A percentile compares a stretch with the other conserved stretches of the same genome.
Evolutionary conservation across 805 yeast genomes (phyloP).

Genomic region (Nakazawaea sp.): DNA sequence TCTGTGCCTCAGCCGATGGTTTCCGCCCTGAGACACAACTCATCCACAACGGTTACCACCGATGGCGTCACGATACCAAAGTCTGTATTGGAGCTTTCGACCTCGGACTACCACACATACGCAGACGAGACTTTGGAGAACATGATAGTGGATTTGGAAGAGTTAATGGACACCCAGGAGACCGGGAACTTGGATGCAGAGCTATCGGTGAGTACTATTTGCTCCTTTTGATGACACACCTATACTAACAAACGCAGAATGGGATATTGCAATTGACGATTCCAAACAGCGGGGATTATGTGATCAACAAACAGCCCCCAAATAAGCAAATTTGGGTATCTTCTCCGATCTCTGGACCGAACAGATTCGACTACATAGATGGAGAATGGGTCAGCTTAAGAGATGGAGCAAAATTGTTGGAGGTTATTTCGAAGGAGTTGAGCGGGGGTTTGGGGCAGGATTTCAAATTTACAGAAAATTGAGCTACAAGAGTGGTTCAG

Average conservation of each 20-base stretch:
- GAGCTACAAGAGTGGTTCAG: too few species aligned
- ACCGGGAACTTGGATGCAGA: slow-evolving; percentile 61
- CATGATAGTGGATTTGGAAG: slow-evolving; percentile 62
- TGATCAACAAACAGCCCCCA: slow-evolving; percentile 95
- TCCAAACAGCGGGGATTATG: slow-evolving; percentile 77
- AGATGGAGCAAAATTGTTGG: slow-evolving; percentile 44
- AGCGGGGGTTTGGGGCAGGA: slow-evolving; percentile 19
- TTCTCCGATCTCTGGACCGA: slow-evolving; percentile 92
- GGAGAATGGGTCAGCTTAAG: slow-evolving; percentile 78
- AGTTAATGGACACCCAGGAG: slow-evolving; percentile 43
- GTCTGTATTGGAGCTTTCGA: slow-evolving; percentile 40
- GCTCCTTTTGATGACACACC: background rate
- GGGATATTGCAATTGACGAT: slow-evolving; percentile 79
- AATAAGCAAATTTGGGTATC: slow-evolving; percentile 95
- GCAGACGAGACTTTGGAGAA: slow-evolving; percentile 68
- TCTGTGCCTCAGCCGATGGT: too few species aligned
- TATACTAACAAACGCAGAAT: slow-evolving; percentile 11
- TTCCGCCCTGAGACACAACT: background rate
- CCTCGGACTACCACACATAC: slow-evolving; percentile 50
- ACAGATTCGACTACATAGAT: slow-evolving; percentile 66
- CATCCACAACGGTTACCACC: slow-evolving; percentile 24
- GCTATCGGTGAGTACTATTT: slow-evolving; percentile 39
- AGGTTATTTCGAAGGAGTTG: slow-evolving; percentile 47
- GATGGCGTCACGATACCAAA: slow-evolving; percentile 47
- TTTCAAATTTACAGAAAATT: slow-evolving; percentile 8